Evolutionary conservation across 768 basidiomycete genomes (phyloP).

Genomic region (Rhodotorula kratochvilovae): DNA sequence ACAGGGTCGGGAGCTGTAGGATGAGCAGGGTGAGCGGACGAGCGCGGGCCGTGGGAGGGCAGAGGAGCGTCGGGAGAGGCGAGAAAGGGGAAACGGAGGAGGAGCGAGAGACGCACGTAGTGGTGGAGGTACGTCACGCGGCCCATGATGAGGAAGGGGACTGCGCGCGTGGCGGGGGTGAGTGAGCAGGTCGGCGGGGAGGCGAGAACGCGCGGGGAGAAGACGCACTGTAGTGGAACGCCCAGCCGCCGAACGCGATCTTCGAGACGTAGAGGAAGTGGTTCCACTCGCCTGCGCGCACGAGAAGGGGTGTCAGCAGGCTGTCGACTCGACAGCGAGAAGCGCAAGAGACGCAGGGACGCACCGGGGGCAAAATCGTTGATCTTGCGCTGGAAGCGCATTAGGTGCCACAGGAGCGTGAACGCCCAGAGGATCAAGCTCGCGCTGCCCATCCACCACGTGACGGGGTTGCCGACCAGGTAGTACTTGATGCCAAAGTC

Average conservation of each 20-base stretch:
- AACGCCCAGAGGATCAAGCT: conserved; percentile 60
- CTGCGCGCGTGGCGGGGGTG: conserved; percentile 49
- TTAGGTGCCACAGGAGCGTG: conserved; percentile 63
- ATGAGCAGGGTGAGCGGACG: conserved; percentile 42
- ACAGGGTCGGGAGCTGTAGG: conserved; percentile 70
- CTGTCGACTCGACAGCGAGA: not conserved
- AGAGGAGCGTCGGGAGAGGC: conserved; percentile 86
- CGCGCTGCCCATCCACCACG: conserved; percentile 78
- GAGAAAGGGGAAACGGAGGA: conserved; percentile 47
- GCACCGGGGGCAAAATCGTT: conserved; percentile 81
- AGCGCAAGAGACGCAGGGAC: conserved; percentile 43
- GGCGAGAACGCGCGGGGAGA: not conserved
- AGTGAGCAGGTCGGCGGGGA: conserved; percentile 6
- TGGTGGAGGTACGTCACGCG: conserved; percentile 82
- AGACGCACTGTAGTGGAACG: conserved; percentile 77
- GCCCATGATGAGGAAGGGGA: conserved; percentile 90
- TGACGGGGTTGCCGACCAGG: conserved; percentile 75
- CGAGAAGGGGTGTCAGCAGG: not conserved
- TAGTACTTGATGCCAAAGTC: conserved; percentile 85
- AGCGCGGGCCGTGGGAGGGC: no score
- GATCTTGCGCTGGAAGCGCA: conserved; percentile 82
- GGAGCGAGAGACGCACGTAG: conserved; percentile 60
- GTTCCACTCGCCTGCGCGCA: conserved; percentile 72
- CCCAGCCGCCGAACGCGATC: conserved; percentile 86
- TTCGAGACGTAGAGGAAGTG: conserved; percentile 90